These are phyloP conservation scores for Albophoma yamanashiensis DNA, from an alignment of 2,329 filamentous ascomycete species.

Conservation along the genomic window DNA sequence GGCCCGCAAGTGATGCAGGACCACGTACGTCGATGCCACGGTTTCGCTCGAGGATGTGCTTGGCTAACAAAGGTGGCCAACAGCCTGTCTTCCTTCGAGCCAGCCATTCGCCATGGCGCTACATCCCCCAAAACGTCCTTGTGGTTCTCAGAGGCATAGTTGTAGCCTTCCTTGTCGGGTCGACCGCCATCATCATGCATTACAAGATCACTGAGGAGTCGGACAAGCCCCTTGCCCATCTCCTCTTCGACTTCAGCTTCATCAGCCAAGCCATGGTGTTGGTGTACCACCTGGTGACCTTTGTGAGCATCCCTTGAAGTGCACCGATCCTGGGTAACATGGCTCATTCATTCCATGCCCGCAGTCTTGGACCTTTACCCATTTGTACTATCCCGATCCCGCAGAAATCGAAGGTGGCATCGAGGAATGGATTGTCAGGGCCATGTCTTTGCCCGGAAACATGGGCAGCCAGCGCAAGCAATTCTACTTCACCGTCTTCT, in stretches of 20 bases:
- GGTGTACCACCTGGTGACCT: constrained; percentile 33
- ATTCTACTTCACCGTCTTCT: constrained; percentile 40
- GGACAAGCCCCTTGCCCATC: constrained; percentile 26
- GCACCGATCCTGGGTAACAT: background rate
- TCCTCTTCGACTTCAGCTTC: constrained; percentile 39
- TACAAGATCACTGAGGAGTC: constrained; percentile 33
- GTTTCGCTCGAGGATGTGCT: too few relatives aligned
- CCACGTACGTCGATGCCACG: constrained; percentile 14
- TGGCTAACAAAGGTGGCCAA: constrained; percentile 4
- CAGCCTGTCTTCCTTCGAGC: constrained; percentile 41
- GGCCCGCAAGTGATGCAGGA: constrained; percentile 22
- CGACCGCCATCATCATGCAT: constrained; percentile 29
- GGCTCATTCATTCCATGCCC: background rate
- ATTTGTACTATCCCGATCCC: constrained; percentile 34
- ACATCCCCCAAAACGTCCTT: constrained; percentile 33
- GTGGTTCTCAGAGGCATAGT: constrained; percentile 31
- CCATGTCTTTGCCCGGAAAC: constrained; percentile 34
- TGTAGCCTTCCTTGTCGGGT: constrained; percentile 30
- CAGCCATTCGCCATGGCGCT: constrained; percentile 39
- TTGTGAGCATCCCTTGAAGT: constrained; percentile 25
- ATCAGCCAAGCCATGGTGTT: constrained; percentile 31
- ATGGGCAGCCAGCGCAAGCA: constrained; percentile 28
- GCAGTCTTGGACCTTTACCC: constrained; percentile 41
- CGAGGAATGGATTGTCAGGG: constrained; percentile 24
- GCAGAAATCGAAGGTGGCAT: constrained; percentile 23